Evolutionary conservation across 129 eudicot genomes (phyloP), one percentile per base, ranked within the genome.

Genomic region (Sambucus nigra): DNA sequence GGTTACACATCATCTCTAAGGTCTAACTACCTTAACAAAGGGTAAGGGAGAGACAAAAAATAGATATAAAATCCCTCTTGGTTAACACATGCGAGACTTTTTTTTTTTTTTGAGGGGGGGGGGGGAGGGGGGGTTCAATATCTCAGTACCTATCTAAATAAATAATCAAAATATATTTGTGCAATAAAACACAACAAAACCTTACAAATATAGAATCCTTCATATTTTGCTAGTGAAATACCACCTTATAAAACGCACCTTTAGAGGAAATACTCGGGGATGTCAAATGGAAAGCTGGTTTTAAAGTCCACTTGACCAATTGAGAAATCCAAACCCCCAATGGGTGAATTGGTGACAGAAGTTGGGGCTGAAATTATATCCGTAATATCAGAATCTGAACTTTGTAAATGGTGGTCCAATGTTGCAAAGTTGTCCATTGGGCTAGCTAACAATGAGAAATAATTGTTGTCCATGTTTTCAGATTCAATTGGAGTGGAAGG

Each of bases 361-460:
- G 58, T 65, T 14, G 61, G 73, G 18, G 51, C 69, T 5, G 78
- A 53, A 14, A 60, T 19, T 5, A 55, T 38, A 19, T 59, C 69
- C 15, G 25, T 63, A 21, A 42, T 33, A 24, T 60, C 69, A 4
- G 57, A 57, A 3, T 49, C 59, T 15, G 65, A 57, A 13, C 31
- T 45, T 16, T 58, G 67, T 15, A 28, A 44, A 32, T 47, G 28
- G 20, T 45, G 9, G 51, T 25, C 42, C 0, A 68, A 42, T 13
- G 16, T 6, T 4, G 23, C 55, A 14, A 60, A 46, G 17, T 20
- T 28, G 22, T 53, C 18, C 14, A 15, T 20, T 4, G 33, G 35
- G 18, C 51, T 16, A 28, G 42, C 53, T 28, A 25, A 64, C 0
- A 10, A 17, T 19, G 67, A 52, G 24, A 60, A 66, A 13, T 45